Base-by-base conservation (phyloP, 768 basidiomycete species). In the Boletus eberwhitei region DNA sequence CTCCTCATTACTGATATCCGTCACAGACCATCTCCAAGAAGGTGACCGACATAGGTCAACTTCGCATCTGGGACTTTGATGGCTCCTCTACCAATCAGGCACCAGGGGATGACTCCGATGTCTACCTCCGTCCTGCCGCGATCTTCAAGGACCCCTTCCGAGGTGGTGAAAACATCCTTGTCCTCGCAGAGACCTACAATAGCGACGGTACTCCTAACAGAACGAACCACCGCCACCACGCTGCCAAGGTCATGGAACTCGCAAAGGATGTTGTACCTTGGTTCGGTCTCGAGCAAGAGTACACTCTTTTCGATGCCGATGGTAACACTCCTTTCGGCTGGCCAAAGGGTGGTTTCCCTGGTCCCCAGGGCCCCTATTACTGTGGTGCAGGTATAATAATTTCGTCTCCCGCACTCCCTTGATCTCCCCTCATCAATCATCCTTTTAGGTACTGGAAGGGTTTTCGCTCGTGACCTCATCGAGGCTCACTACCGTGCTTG, bases 111-210 rank as follows among this genome's bases (percentile, higher is more conserved):
- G 90, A 99, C 77, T 99, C 97, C 8, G 97, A 98, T 71, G 90
- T 99, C 77, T 96, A 93, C 77, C 94, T 99, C 65, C 91, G 95
- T 62, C 97, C 97, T 45, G 93, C 85, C 54, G 86, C 95, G 64
- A 93, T 94, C 78, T 99, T 97, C 87, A 94, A 90, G 67, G 97
- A 99, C 70, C 97, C 97, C 51, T 99, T 98, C 93, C 93, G 97
- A 59, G 91, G 94, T 47, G 96, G 96, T 53, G 87, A 94, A 79
- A 98, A 97, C 79, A 97, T 98, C 66, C 83, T 98, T 55, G 94
- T 98, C 64, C 87, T 98, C 45, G 93, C 94, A 47, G 94, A 94
- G 74, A 93, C 90, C 67, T 98, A 96, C 85, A 97, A 97, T 86
- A 97, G 85, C 77, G 97, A 99, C 63, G 97, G 97, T 57, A 97